Evolutionary conservation across 1,284 basidiomycete genomes (phyloP).

Genomic region (Veloboletus limbatus): DNA sequence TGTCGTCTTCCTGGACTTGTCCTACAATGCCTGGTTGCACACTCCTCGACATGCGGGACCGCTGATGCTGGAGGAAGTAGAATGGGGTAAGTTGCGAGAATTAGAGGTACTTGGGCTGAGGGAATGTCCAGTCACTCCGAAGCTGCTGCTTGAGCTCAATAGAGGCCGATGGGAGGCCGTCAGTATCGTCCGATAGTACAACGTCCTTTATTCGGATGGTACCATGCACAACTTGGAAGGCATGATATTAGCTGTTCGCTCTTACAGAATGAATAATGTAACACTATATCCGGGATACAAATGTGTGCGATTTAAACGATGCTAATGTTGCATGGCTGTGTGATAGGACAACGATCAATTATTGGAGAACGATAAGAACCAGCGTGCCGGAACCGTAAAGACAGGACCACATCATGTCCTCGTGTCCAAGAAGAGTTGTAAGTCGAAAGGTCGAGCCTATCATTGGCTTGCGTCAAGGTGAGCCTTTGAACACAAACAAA

Average conservation of each 20-base stretch:
- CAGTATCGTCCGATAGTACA: constrained; percentile 40
- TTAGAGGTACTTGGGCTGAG: constrained; percentile 54
- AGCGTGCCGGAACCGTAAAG: constrained; percentile 1
- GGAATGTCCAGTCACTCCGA: constrained; percentile 44
- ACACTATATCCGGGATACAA: constrained; percentile 18
- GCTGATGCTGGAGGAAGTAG: constrained; percentile 46
- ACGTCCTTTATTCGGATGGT: not conserved
- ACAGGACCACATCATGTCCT: constrained; percentile 34
- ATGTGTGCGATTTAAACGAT: constrained; percentile 13
- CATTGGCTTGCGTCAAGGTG: not conserved
- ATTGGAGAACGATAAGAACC: not conserved
- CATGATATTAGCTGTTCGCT: constrained; percentile 2
- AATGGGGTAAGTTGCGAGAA: constrained; percentile 53
- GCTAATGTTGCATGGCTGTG: constrained; percentile 16
- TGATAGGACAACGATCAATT: constrained; percentile 11
- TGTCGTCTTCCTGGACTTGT: constrained; percentile 61
- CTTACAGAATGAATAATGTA: constrained; percentile 24
- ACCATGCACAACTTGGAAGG: not conserved
- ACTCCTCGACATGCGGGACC: constrained; percentile 14
- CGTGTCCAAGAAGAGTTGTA: constrained; percentile 47
- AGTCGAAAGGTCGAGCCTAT: constrained; percentile 45
- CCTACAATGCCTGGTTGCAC: constrained; percentile 64
- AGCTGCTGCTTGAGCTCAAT: constrained; percentile 47
- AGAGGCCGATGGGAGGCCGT: constrained; percentile 63
- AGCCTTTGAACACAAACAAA: not conserved